Conservation (phyloP, 148 eudicot genomes). For the Chenopodium formosanum region DNA sequence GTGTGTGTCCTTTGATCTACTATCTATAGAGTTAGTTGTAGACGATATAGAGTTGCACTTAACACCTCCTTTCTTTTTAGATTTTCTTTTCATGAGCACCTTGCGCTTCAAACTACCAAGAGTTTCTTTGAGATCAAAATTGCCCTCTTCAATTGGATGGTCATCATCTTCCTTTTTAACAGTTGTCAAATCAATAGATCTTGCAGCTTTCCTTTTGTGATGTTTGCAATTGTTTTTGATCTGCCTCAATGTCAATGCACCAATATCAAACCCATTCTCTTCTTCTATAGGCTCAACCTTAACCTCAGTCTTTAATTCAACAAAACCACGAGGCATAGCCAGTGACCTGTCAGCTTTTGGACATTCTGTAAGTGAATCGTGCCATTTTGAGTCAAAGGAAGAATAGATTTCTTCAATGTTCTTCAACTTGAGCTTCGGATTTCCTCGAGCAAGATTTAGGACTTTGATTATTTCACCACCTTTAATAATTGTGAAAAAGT, state of each 20-base stretch:
- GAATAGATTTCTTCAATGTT: constrained; percentile 46
- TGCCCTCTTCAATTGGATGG: constrained; percentile 41
- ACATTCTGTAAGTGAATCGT: constrained; percentile 10
- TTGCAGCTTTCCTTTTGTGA: constrained; percentile 49
- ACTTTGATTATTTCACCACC: constrained; percentile 41
- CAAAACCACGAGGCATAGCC: constrained; percentile 23
- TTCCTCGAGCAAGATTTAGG: constrained; percentile 46
- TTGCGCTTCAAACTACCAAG: constrained; percentile 54
- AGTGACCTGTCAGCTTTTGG: constrained; percentile 31
- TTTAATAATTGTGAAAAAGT: constrained; percentile 48
- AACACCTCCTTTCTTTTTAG: constrained; percentile 36
- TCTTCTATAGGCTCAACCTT: constrained; percentile 26
- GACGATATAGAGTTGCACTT: constrained; percentile 18
- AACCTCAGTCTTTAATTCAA: constrained; percentile 27
- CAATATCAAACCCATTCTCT: constrained; percentile 31
- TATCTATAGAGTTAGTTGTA: constrained; percentile 1
- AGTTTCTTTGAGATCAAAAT: constrained; percentile 54
- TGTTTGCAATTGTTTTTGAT: constrained; percentile 42
- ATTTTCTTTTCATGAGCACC: constrained; percentile 36
- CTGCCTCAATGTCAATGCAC: constrained; percentile 48
- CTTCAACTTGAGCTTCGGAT: constrained; percentile 40
- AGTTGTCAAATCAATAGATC: constrained; percentile 5
- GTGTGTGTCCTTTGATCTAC: constrained; percentile 28
- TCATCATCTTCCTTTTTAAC: constrained; percentile 39
- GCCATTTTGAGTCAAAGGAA: constrained; percentile 27